Conservation (phyloP, 257 asterid species). For the Thymus mandschuricus region DNA sequence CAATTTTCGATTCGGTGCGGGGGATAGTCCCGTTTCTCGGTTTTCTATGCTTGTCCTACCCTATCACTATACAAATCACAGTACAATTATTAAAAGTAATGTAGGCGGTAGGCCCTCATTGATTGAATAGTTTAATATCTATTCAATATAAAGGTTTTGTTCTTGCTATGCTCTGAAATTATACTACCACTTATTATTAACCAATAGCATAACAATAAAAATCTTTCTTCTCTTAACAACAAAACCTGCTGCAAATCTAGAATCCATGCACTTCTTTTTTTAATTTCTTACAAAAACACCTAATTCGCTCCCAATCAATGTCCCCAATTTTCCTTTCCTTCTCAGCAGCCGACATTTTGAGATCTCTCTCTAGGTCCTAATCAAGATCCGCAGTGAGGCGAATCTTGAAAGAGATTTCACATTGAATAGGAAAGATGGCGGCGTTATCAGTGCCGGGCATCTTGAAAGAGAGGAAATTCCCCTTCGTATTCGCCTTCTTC, state of each 20-base stretch:
- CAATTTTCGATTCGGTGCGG: no score
- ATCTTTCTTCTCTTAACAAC: neutral
- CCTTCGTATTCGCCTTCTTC: slow-evolving; percentile 66
- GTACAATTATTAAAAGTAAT: neutral
- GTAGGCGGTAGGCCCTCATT: neutral
- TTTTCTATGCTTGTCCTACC: no score
- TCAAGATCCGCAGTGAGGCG: slow-evolving; percentile 16
- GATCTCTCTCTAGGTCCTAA: neutral
- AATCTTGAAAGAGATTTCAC: neutral
- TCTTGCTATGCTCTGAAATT: neutral
- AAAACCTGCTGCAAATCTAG: slow-evolving; percentile 8
- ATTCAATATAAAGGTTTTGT: neutral
- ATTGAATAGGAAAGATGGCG: slow-evolving; percentile 34
- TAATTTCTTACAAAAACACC: neutral
- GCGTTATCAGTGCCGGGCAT: slow-evolving; percentile 60
- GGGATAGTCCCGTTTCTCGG: no score
- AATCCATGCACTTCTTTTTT: neutral
- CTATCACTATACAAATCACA: neutral
- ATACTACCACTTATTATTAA: neutral
- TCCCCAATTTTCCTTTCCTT: neutral
- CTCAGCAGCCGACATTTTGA: slow-evolving; percentile 1
- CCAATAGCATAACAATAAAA: neutral
- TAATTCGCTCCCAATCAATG: neutral
- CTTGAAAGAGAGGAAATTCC: slow-evolving; percentile 72
- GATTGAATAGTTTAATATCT: neutral